These are phyloP conservation scores for Microsporum audouinii DNA, from an alignment of 2,329 filamentous ascomycete genomes.

Conservation along the genomic window DNA sequence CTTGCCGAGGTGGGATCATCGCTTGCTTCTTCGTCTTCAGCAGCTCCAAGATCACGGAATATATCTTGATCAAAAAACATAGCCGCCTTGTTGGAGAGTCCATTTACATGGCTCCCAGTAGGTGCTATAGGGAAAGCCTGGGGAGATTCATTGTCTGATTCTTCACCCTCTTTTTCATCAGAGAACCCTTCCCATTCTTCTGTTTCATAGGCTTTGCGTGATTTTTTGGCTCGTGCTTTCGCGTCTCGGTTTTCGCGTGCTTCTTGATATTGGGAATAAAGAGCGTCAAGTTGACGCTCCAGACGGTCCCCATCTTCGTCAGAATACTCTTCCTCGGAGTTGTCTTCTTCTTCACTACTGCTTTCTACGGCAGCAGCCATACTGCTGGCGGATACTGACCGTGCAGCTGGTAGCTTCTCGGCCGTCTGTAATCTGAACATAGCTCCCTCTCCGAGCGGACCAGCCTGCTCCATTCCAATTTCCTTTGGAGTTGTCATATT, in stretches of 20 bases:
- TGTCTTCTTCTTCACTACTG: constrained; percentile 48
- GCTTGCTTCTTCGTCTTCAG: constrained; percentile 40
- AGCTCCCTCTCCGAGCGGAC: constrained; percentile 63
- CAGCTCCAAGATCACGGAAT: constrained; percentile 68
- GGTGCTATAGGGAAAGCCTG: constrained; percentile 10
- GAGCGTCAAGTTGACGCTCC: constrained; percentile 70
- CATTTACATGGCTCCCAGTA: constrained; percentile 26
- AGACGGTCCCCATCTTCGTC: constrained; percentile 74
- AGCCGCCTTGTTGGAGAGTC: constrained; percentile 71
- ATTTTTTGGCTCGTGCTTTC: constrained; percentile 83
- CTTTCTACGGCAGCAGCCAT: constrained; percentile 56
- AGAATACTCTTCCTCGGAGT: constrained; percentile 48
- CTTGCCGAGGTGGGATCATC: constrained; percentile 7
- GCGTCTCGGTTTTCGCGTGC: constrained; percentile 68
- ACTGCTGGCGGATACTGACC: constrained; percentile 61
- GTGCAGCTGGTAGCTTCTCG: constrained; percentile 61
- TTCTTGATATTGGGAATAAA: constrained; percentile 81
- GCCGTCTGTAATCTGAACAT: constrained; percentile 80
- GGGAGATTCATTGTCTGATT: constrained; percentile 50
- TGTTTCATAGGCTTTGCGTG: constrained; percentile 66
- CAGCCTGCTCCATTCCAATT: constrained; percentile 80
- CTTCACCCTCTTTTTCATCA: constrained; percentile 48
- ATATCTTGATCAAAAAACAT: constrained; percentile 93
- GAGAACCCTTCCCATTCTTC: constrained; percentile 91
- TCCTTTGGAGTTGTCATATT: constrained; percentile 95